Conservation (phyloP, 2,329 filamentous ascomycete species). For the Penicillium sp. region DNA sequence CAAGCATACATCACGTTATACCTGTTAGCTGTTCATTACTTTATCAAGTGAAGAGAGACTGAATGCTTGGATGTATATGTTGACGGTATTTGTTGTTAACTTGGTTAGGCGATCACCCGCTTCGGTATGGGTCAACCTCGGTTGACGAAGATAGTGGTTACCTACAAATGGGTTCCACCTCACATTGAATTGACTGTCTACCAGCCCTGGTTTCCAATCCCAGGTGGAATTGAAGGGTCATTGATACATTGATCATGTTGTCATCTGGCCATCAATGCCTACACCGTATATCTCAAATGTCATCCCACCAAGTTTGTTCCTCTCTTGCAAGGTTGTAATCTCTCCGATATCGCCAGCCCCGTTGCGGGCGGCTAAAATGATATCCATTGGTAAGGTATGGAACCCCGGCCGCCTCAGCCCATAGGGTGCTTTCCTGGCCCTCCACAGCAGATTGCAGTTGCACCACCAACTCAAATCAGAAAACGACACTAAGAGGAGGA, state of each 20-base stretch:
- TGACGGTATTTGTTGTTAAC: too few relatives aligned
- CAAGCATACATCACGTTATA: background rate
- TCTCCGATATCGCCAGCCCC: background rate
- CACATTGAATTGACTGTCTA: too few relatives aligned
- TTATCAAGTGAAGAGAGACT: background rate
- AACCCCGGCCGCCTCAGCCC: constrained; percentile 2
- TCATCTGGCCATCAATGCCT: background rate
- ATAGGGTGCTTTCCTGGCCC: constrained; percentile 10
- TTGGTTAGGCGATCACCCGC: too few relatives aligned
- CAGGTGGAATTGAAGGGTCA: too few relatives aligned
- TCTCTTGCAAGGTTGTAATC: background rate
- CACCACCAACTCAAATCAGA: background rate
- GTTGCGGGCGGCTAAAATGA: background rate
- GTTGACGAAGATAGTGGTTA: too few relatives aligned
- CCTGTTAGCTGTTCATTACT: background rate
- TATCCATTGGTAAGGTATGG: background rate
- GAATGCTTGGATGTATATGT: too few relatives aligned
- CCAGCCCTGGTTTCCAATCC: too few relatives aligned
- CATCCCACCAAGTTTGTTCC: background rate
- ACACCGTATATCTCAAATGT: background rate
- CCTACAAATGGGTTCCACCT: too few relatives aligned
- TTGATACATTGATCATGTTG: background rate
- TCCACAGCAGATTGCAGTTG: background rate
- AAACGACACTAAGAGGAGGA: constrained; percentile 11
- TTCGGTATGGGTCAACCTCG: too few relatives aligned